Conservation (phyloP, 441 rosid species). For the Adansonia madagascariensis region DNA sequence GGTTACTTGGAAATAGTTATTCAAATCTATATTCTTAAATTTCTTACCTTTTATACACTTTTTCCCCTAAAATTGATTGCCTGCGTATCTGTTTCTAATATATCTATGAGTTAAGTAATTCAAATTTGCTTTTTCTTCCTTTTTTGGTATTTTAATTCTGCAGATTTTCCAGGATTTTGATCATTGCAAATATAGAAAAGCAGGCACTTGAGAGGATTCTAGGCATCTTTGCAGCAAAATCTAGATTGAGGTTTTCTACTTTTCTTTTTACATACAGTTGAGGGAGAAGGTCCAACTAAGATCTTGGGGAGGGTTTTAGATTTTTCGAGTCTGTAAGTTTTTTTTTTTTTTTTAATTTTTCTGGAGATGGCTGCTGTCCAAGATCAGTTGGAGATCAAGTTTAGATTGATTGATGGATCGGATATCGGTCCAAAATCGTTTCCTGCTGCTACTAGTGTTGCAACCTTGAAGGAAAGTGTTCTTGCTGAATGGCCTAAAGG, state of each 20-base stretch:
- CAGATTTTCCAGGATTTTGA: constrained; percentile 35
- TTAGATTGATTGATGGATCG: constrained; percentile 84
- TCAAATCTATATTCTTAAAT: constrained; percentile 1
- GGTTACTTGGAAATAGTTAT: constrained; percentile 23
- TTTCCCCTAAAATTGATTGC: background rate
- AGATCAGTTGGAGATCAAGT: constrained; percentile 89
- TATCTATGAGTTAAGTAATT: background rate
- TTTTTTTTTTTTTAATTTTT: background rate
- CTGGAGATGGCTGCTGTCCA: constrained; percentile 69
- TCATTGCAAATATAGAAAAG: constrained; percentile 24
- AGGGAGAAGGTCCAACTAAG: constrained; percentile 31
- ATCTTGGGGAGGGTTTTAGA: constrained; percentile 23
- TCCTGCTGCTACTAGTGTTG: constrained; percentile 81
- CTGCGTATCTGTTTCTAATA: constrained; percentile 7
- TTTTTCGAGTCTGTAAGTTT: background rate
- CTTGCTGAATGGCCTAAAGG: constrained; percentile 98
- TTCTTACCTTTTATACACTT: constrained; percentile 19
- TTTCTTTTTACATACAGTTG: constrained; percentile 21
- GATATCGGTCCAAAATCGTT: constrained; percentile 94
- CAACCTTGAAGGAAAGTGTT: constrained; percentile 86
- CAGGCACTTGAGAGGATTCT: constrained; percentile 26
- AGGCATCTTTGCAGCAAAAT: constrained; percentile 29
- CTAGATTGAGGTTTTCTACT: constrained; percentile 20
- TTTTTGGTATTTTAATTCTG: constrained; percentile 24
- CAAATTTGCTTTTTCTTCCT: background rate